Conservation (phyloP, 2,329 filamentous ascomycete genomes). For the Aciculosporium take region DNA sequence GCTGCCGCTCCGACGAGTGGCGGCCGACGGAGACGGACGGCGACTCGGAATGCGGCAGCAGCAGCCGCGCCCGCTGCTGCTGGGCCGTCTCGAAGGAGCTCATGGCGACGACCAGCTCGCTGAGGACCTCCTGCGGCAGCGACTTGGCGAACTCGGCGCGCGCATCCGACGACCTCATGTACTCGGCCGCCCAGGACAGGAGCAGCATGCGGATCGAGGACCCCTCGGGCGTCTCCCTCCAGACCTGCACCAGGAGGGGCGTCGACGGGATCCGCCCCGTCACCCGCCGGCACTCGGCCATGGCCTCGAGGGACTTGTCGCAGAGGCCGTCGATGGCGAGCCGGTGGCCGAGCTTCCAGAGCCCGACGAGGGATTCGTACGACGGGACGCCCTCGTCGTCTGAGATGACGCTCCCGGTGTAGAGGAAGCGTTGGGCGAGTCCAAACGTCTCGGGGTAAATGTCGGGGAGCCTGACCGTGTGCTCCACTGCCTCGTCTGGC, state of each 20-base stretch:
- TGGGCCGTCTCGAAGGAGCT: slow-evolving; percentile 34
- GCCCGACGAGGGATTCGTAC: slow-evolving; percentile 39
- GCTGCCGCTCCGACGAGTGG: slow-evolving; percentile 9
- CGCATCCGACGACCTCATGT: slow-evolving; percentile 42
- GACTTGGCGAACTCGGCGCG: slow-evolving; percentile 45
- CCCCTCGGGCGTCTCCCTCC: slow-evolving; percentile 46
- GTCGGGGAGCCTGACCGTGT: slow-evolving; percentile 35
- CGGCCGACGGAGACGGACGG: slow-evolving; percentile 7
- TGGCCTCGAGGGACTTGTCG: slow-evolving; percentile 39
- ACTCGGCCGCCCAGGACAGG: slow-evolving; percentile 48
- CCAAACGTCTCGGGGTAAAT: slow-evolving; percentile 36
- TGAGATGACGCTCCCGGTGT: slow-evolving; percentile 33
- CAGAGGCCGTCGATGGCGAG: slow-evolving; percentile 41
- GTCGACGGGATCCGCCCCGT: slow-evolving; percentile 44
- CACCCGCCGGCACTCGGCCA: slow-evolving; percentile 38
- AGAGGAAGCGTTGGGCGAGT: slow-evolving; percentile 40
- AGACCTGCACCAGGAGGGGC: slow-evolving; percentile 44
- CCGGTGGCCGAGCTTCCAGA: slow-evolving; percentile 42
- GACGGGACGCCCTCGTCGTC: slow-evolving; percentile 28
- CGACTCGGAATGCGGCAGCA: slow-evolving; percentile 9
- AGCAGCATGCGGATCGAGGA: slow-evolving; percentile 45
- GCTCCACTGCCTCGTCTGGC: slow-evolving; percentile 29
- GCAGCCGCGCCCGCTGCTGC: slow-evolving; percentile 10
- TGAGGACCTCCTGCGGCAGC: slow-evolving; percentile 46
- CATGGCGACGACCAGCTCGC: slow-evolving; percentile 48